These are phyloP conservation scores for Sporisorium reilianum DNA, from an alignment of 1,284 basidiomycete species.

Conservation along the genomic window DNA sequence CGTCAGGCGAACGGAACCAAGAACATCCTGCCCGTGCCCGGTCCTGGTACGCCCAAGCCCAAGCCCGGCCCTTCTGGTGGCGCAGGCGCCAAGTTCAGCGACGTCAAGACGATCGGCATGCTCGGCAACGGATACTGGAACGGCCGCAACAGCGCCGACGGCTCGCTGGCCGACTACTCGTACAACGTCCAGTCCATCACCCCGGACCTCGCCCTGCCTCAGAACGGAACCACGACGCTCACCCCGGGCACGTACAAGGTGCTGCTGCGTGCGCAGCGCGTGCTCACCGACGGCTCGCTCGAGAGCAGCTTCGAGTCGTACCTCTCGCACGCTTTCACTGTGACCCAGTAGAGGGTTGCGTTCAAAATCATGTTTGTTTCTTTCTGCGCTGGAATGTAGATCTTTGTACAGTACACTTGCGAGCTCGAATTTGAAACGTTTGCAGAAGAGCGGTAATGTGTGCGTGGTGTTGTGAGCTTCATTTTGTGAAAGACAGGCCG, in stretches of 20 bases:
- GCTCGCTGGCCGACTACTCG: slow-evolving; percentile 35
- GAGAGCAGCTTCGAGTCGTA: slow-evolving; percentile 77
- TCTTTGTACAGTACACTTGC: background rate
- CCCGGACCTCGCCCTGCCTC: slow-evolving; percentile 28
- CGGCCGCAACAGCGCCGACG: slow-evolving; percentile 45
- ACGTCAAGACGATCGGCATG: slow-evolving; percentile 45
- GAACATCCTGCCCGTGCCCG: slow-evolving; percentile 16
- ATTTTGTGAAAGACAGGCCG: too few species aligned
- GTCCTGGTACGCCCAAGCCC: slow-evolving; percentile 9
- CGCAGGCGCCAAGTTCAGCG: slow-evolving; percentile 21
- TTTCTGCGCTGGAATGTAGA: background rate
- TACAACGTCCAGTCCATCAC: slow-evolving; percentile 38
- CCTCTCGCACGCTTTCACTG: slow-evolving; percentile 51
- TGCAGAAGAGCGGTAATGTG: background rate
- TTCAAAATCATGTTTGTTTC: background rate
- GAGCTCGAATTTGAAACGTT: background rate
- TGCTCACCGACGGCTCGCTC: slow-evolving; percentile 74
- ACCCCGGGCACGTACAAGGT: slow-evolving; percentile 76
- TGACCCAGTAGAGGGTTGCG: slow-evolving; percentile 24
- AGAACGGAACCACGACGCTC: slow-evolving; percentile 69
- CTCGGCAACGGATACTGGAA: slow-evolving; percentile 36
- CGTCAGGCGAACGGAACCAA: slow-evolving; percentile 22
- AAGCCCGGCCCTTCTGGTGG: slow-evolving; percentile 2
- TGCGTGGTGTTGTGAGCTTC: too few species aligned
- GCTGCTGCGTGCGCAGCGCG: slow-evolving; percentile 75